A percentile compares a stretch with the other conserved stretches of the same genome.
phyloP scores from a whole-genome alignment of 129 eudicot species.

The Chrysanthemum lavandulifolium region DNA sequence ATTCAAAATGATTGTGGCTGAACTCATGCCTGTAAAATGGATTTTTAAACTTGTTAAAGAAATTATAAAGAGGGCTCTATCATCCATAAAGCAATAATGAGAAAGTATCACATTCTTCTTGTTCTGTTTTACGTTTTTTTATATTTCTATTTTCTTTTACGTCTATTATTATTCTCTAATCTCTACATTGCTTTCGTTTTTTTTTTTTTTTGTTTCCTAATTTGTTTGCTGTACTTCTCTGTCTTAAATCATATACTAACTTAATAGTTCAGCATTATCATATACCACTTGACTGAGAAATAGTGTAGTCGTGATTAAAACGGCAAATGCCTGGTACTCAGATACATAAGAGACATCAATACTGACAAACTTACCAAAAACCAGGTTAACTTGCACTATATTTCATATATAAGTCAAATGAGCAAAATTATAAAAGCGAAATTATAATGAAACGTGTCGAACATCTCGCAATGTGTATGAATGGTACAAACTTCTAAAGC shows the following conservation, averaged over 20 bases:
- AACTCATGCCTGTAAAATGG: constrained; percentile 69
- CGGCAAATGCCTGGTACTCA: too few relatives aligned
- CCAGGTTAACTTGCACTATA: not conserved
- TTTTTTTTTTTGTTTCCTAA: not conserved
- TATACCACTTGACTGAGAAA: not conserved
- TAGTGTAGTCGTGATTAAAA: not conserved
- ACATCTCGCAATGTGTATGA: not conserved
- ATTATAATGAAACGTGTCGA: not conserved
- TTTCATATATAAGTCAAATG: not conserved
- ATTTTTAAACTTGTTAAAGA: not conserved
- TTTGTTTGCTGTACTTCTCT: too few relatives aligned
- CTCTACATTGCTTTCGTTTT: not conserved
- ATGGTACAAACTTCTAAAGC: not conserved
- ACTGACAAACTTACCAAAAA: too few relatives aligned
- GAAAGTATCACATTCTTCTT: not conserved
- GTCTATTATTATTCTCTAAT: not conserved
- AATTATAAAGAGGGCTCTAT: constrained; percentile 8
- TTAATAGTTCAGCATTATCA: constrained; percentile 3
- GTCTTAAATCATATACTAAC: not conserved
- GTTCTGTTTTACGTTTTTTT: not conserved
- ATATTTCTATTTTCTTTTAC: not conserved
- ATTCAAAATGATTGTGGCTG: constrained; percentile 68
- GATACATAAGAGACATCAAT: too few relatives aligned
- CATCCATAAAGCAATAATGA: constrained; percentile 2
- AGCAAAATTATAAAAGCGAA: not conserved